A percentile compares a stretch with the other conserved stretches of the same genome.
Evolutionary conservation across 1,139 yeast species (phyloP).

Genomic region (Candida mesenterica): DNA sequence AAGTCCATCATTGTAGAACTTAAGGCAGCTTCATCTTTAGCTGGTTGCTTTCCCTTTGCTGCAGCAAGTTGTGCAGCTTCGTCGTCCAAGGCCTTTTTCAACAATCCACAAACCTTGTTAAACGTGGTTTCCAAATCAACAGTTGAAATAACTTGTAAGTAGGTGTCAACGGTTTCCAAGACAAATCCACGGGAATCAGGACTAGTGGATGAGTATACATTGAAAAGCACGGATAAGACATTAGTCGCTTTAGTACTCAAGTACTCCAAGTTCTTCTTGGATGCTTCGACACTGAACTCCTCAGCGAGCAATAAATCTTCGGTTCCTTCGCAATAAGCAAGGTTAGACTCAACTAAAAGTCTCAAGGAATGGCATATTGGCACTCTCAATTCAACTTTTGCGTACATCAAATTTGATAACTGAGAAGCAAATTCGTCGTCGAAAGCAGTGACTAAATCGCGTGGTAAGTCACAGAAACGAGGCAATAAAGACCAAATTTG

Average conservation of each 20-base stretch:
- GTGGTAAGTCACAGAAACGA: constrained; percentile 83
- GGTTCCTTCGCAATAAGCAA: constrained; percentile 57
- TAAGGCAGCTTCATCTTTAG: constrained; percentile 46
- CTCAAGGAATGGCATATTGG: constrained; percentile 79
- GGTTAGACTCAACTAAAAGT: constrained; percentile 73
- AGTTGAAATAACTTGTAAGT: constrained; percentile 65
- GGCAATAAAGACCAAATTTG: constrained; percentile 94
- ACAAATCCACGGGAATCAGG: constrained; percentile 84
- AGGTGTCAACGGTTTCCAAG: constrained; percentile 81
- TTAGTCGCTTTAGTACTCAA: constrained; percentile 68
- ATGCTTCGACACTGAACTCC: constrained; percentile 56
- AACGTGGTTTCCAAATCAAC: constrained; percentile 73
- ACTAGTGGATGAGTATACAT: constrained; percentile 82
- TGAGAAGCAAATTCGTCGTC: constrained; percentile 75
- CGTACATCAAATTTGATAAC: constrained; percentile 71
- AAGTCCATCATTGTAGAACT: constrained; percentile 89
- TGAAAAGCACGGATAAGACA: constrained; percentile 81
- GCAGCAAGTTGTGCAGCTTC: constrained; percentile 31
- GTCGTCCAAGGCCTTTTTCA: constrained; percentile 73
- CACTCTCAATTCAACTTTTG: constrained; percentile 72
- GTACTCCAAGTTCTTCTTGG: constrained; percentile 58
- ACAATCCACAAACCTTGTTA: constrained; percentile 77
- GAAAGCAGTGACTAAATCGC: constrained; percentile 63
- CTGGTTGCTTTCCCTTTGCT: constrained; percentile 16
- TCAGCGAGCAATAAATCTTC: constrained; percentile 60